Conservation (phyloP, 352 stramenopile genomes). For the Pythium myriotylum region DNA sequence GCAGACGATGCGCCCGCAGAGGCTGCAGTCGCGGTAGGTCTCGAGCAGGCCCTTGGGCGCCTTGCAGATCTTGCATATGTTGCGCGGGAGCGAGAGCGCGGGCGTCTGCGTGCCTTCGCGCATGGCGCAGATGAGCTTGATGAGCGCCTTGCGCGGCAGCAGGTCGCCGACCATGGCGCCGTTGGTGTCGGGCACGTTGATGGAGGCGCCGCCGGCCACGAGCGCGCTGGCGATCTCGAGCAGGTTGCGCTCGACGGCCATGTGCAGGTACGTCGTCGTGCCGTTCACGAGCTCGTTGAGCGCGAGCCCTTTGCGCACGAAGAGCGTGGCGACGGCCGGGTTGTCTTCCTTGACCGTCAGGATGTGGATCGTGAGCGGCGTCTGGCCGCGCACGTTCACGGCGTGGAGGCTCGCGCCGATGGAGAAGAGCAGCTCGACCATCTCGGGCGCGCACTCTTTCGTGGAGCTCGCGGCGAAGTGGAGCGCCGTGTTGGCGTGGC, state of each 20-base stretch:
- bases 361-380: constrained; percentile 84
- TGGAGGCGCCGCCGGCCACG: constrained; percentile 72
- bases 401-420: constrained; percentile 61
- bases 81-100: constrained; percentile 55
- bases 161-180: constrained; percentile 81
- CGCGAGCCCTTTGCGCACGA: constrained; percentile 49
- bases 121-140: constrained; percentile 82
- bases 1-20: constrained; percentile 78
- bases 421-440: constrained; percentile 73
- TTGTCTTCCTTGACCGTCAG: constrained; percentile 70
- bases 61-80: constrained; percentile 85
- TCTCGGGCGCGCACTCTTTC: constrained; percentile 53
- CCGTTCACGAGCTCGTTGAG: constrained; percentile 76
- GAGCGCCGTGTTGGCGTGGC: constrained; percentile 79
- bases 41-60: constrained; percentile 76
- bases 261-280: constrained; percentile 80
- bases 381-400: constrained; percentile 83
- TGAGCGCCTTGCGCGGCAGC: constrained; percentile 71
- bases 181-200: constrained; percentile 82
- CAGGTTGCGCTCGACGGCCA: constrained; percentile 71
- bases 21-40: constrained; percentile 68
- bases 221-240: constrained; percentile 69
- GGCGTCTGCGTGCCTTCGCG: constrained; percentile 67
- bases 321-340: constrained; percentile 51
- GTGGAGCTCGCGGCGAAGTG: constrained; percentile 78